Base-by-base conservation (phyloP, 2,329 filamentous ascomycete species). In the Trichophyton verrucosum region DNA sequence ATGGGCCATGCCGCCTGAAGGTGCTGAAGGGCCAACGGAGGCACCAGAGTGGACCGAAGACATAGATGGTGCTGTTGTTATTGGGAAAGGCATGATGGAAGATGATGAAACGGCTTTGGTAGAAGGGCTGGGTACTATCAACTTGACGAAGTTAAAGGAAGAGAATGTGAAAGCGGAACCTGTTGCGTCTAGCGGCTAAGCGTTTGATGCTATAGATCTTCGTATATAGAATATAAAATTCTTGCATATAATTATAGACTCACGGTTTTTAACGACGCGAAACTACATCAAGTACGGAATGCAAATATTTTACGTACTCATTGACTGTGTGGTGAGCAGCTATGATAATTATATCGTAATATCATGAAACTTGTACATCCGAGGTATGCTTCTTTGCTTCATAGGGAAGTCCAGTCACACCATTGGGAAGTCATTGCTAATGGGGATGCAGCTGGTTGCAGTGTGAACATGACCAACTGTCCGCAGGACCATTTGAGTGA, bases 1-100 rank as follows among this genome's bases (percentile, higher is more conserved):
- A 20, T 99, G 94, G 94, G 92, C 91, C 15, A 73, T 95, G 60
- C 91, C 92, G 5, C 91, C 91, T 0, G 75, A 80, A 13, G 89
- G 87, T 0, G 77, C 81, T 68, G 82, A 82, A 53, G 91, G 91
- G 0, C 89, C 89, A 20, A 86, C 80, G 2, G 81, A 86, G 64
- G 84, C 88, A 3, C 81, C 79, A 0, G 71, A 73, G 55, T 78
- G 76, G 76, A 68, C 69, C 68, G 62, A 76, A 47, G 63, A 67
- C 11, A 70, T 74, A 40, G 71, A 68, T 1, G 72, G 77, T 61
- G 74, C 76, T 57, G 66, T 73, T 42, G 65, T 76, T 30, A 68
- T 75, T 59, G 75, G 76, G 46, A 61, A 55, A 22, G 67, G 67
- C 13, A 63, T 65, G 53, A 63, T 66, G 38, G 65, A 65, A 42